Base-by-base conservation (phyloP, 805 yeast genomes). In the Candida caryicola region DNA sequence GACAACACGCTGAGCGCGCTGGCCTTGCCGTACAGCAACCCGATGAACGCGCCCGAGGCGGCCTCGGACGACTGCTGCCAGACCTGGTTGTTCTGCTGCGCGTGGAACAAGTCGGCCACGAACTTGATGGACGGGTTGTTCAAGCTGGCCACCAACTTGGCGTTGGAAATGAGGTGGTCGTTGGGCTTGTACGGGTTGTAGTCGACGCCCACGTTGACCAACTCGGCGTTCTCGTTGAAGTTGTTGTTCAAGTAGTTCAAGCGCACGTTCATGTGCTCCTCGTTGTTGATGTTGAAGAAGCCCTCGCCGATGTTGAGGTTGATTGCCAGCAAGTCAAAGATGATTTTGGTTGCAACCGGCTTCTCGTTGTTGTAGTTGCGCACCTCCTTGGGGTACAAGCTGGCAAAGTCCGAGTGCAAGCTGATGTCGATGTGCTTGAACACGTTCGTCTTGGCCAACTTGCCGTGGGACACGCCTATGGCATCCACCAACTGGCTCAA, bases 21-120 rank as follows among this genome's bases (percentile, higher is more conserved):
- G 2, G 42, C 40, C 26, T 46, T 47, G 41, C 40, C 45, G 48
- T 64, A 64, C 53, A 71, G 64, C 45, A 71, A 61, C 31, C 86
- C 88, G n/a, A 76, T 54, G 19, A 59, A 48, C 8, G 77, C 77
- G 15, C 78, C 76, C 7, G 70, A 61, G 8, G 71, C 54, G 31
- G 82, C 81, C 40, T 79, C 79, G 23, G 79, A 75, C 25, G 79
- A 71, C 60, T 71, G 50, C 66, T 70, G 58, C 82, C 74, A 49
- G 70, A 66, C 17, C 74, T 74, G 51, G 50, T 68, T 65, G 68
- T 67, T 56, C 68, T 76, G 12, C 64, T 73, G 46, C 5, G 54
- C 41, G 37, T 60, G 60, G 47, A 43, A 44, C 33, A 65, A 38
- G 43, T 66, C 67, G 13, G 61, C 39, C 35, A 67, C 50, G 23